Percentiles rank a stretch among this genome's conserved stretches.
phyloP scores from a whole-genome alignment of 2,329 filamentous ascomycete genomes.

The Phoma sp. region DNA sequence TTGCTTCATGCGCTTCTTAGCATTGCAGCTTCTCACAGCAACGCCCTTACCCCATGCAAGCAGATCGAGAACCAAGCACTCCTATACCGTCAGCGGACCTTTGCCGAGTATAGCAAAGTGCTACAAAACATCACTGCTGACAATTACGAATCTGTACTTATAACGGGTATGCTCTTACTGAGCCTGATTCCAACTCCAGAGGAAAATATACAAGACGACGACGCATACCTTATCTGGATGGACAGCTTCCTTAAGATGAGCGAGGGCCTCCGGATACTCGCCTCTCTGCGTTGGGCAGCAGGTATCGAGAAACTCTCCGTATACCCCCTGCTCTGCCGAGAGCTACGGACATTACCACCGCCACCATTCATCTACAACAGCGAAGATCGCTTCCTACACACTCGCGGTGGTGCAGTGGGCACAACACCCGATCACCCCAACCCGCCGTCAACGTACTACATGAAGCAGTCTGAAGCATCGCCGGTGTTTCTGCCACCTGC shows the following conservation, averaged over 20 bases:
- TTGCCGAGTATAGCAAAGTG: conserved; percentile 33
- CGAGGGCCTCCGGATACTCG: conserved; percentile 41
- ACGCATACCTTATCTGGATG: conserved; percentile 33
- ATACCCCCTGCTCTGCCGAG: conserved; percentile 38
- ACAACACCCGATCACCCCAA: conserved; percentile 35
- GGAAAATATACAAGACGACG: conserved; percentile 4
- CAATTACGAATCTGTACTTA: conserved; percentile 41
- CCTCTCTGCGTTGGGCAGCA: conserved; percentile 35
- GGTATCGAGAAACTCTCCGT: conserved; percentile 43
- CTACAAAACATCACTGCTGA: conserved; percentile 38
- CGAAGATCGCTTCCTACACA: conserved; percentile 20
- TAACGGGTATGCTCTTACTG: conserved; percentile 35
- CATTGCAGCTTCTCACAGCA: conserved; percentile 35
- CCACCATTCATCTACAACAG: conserved; percentile 26
- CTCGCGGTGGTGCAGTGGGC: conserved; percentile 18
- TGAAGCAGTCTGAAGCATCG: conserved; percentile 4
- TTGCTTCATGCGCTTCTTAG: conserved; percentile 38
- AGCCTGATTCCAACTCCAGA: conserved; percentile 28
- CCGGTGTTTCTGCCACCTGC: conserved; percentile 40
- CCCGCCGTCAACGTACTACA: conserved; percentile 32
- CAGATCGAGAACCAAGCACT: conserved; percentile 22
- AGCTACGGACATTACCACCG: conserved; percentile 37
- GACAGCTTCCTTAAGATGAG: conserved; percentile 35
- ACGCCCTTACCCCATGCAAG: conserved; percentile 20
- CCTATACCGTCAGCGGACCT: conserved; percentile 37